phyloP scores from a whole-genome alignment of 2,329 filamentous ascomycete genomes.

The Trichoderma cornu-damae region DNA sequence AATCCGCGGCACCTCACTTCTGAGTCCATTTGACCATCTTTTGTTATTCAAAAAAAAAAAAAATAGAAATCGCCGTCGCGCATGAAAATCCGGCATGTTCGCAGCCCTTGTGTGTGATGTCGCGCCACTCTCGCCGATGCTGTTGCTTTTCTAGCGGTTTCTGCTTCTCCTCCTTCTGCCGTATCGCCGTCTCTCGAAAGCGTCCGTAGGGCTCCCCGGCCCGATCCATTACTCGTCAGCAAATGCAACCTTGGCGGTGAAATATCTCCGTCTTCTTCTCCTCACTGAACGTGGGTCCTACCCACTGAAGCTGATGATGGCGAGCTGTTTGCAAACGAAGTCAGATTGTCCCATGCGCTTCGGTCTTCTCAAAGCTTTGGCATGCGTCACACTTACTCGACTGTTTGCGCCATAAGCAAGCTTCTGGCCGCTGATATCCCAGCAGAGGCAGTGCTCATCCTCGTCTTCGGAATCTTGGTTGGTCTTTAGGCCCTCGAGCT shows the following conservation, averaged over 20 bases:
- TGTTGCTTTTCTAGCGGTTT: background rate
- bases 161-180: background rate
- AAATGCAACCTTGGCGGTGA: background rate
- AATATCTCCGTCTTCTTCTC: background rate
- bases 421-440: slow-evolving; percentile 58
- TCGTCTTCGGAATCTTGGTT: slow-evolving; percentile 44
- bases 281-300: slow-evolving; percentile 21
- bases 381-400: slow-evolving; percentile 44
- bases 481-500: background rate
- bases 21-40: background rate
- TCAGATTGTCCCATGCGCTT: background rate
- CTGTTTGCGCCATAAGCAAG: slow-evolving; percentile 60
- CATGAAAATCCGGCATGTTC: background rate
- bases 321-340: slow-evolving; percentile 35
- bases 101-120: background rate
- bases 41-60: background rate
- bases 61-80: background rate
- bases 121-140: slow-evolving; percentile 1
- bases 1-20: background rate
- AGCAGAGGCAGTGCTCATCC: slow-evolving; percentile 56
- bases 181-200: background rate
- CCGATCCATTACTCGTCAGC: background rate
- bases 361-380: background rate
- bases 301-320: slow-evolving; percentile 48
- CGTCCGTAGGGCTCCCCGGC: background rate